Conservation (phyloP, 192 early-diverging fungal genomes). For the Backusella circina region DNA sequence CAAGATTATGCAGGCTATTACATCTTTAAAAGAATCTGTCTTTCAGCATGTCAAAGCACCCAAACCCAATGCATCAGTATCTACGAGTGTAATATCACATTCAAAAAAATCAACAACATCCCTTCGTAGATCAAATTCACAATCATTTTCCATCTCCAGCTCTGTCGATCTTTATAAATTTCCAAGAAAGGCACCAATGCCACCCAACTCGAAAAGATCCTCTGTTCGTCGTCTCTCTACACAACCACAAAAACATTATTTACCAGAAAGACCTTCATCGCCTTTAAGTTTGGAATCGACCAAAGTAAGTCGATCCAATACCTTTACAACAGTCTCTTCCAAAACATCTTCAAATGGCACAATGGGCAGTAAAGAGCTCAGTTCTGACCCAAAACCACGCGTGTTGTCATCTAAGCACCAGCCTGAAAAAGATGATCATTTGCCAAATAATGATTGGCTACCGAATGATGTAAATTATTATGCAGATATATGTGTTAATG, state of each 20-base stretch:
- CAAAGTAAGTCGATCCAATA: slow-evolving; percentile 28
- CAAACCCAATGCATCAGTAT: slow-evolving; percentile 4
- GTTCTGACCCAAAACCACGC: neutral
- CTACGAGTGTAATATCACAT: slow-evolving; percentile 5
- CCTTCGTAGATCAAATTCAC: slow-evolving; percentile 2
- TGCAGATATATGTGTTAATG: neutral
- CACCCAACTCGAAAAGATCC: slow-evolving; percentile 6
- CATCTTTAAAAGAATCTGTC: slow-evolving; percentile 35
- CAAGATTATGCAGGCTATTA: slow-evolving; percentile 65
- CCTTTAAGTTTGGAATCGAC: slow-evolving; percentile 18
- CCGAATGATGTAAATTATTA: neutral
- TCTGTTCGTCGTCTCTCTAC: neutral
- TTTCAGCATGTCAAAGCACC: neutral
- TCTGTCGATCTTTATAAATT: slow-evolving; percentile 21
- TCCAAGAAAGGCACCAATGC: slow-evolving; percentile 30
- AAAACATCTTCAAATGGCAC: slow-evolving; percentile 14
- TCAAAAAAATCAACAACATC: neutral
- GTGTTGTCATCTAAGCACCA: neutral
- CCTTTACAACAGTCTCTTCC: slow-evolving; percentile 31
- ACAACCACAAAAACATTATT: neutral
- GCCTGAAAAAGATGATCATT: neutral
- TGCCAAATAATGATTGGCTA: neutral
- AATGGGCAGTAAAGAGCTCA: slow-evolving; percentile 2
- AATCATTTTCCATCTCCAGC: neutral
- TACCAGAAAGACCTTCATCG: slow-evolving; percentile 10